These are phyloP conservation scores for Eucalyptus fibrosa DNA, from an alignment of 345 rosid species.

Conservation along the genomic window DNA sequence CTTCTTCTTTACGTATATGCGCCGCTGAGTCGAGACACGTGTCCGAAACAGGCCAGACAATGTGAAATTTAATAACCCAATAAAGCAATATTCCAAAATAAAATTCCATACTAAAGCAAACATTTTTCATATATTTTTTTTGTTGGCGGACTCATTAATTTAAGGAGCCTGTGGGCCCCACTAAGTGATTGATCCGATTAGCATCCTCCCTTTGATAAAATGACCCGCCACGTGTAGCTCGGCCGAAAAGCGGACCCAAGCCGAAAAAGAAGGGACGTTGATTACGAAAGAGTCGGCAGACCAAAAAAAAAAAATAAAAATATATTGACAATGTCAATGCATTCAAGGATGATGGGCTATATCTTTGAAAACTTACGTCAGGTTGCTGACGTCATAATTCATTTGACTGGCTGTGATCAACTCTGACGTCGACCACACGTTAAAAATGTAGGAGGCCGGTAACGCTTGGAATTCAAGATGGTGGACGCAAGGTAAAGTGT, in stretches of 20 bases:
- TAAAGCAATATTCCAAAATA: neutral
- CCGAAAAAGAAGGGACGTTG: rapidly evolving
- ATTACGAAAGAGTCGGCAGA: too few species aligned
- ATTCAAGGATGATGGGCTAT: neutral
- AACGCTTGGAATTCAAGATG: neutral
- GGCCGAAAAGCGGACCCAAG: neutral
- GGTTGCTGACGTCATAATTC: neutral
- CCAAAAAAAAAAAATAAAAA: neutral
- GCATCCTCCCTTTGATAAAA: neutral
- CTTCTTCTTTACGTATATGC: neutral
- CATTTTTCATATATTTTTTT: neutral
- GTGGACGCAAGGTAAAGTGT: neutral
- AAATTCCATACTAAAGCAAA: neutral
- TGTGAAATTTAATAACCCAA: neutral
- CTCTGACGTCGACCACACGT: neutral
- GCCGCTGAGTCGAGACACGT: neutral
- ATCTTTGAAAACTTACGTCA: neutral
- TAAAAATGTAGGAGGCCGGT: neutral
- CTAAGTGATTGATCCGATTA: neutral
- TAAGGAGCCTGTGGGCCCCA: neutral
- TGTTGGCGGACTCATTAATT: neutral
- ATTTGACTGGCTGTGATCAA: neutral
- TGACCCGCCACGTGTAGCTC: neutral
- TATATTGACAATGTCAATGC: neutral
- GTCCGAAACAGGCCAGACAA: neutral